Evolutionary conservation across 2,329 filamentous ascomycete species (phyloP), one percentile per base, ranked within the genome.

Genomic region (Furcasterigmium furcatum): DNA sequence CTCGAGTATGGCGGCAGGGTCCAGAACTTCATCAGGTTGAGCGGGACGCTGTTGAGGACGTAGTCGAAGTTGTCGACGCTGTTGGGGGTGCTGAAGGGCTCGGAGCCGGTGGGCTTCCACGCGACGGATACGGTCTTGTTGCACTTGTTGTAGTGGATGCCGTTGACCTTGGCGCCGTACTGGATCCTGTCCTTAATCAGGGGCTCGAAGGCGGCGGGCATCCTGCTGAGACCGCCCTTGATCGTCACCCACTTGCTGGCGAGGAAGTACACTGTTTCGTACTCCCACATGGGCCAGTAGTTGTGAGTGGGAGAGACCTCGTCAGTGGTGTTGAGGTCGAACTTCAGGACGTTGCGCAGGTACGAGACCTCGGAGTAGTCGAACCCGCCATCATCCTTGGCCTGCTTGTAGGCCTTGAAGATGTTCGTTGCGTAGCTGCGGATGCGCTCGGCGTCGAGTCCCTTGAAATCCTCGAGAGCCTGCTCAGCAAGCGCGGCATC

Each of bases 11-110:
- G 48, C 0, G 66, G 65, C 2, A 67, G 45, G 5, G 67, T 56
- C 66, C 64, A 66, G 45, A 64, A 64, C 24, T 63, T 60, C 16
- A 64, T 58, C 41, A 65, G 52, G 20, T 65, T 68, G 39, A 69
- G 60, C 0, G 66, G 66, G 0, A 61, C 60, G 8, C 61, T 61
- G 52, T 66, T 65, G 35, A 69, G 59, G 2, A 64, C 55, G 45
- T 68, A 68, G 44, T 69, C 65, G 27, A 66, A 69, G 2, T 55
- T 52, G n/a, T 63, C 59, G 4, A 55, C 53, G 1, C 52, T 57
- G 6, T 55, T 46, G n/a, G 58, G 39, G 30, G 53, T 46, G 4
- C 55, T 44, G 25, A 48, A 54, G 3, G 55, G 59, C 8, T 57
- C 43, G 18, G 46, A 42, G 19, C 58, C 58, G 3, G 50, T 53